Evolutionary conservation across 768 basidiomycete genomes (phyloP), one percentile per base, ranked within the genome.

Genomic region (Leucosporidium scottii): DNA sequence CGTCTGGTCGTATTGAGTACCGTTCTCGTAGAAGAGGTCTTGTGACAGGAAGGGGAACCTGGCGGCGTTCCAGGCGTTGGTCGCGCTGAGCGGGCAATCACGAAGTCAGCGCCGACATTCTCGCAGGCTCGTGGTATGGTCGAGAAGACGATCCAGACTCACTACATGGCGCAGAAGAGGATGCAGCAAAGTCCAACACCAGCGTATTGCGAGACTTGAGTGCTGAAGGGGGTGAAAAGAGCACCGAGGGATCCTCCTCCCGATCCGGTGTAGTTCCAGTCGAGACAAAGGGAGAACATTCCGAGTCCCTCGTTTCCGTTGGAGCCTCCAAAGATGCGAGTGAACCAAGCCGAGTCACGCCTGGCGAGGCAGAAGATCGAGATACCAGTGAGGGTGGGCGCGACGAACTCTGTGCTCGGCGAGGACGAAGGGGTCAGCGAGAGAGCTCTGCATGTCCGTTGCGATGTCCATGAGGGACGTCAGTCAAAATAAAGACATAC

Each of bases 321-420:
- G 31, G 76, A 76, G 48, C 80, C 79, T 28, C 80, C 80, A 61
- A 81, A 81, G 62, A 81, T 73, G 67, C 80, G 79, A 34, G 79
- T 75, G 65, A 72, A 73, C 54, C 77, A 77, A 3, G 70, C 49
- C 66, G 72, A 59, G 71, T 77, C 51, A 72, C 76, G 70, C 64
- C 66, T 66, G 72, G 73, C 74, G 57, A 81, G 69, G 68, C 79
- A 80, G 74, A 79, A 76, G 65, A 81, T 77, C 50, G 75, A 74
- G 62, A 76, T 58, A 25, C 73, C 76, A 18, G 66, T 69, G 56
- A 71, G 60, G 13, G 66, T 65, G 49, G 48, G 65, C 61, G 77
- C 73, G 59, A 77, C 73, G 70, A 61, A 73, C 67, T 76, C 74
- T n/a, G 34, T 34, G 39, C 39, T 44, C 39, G 39, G 39, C 39